Conservation (phyloP, 352 stramenopile genomes). For the Phytopythium boreale region DNA sequence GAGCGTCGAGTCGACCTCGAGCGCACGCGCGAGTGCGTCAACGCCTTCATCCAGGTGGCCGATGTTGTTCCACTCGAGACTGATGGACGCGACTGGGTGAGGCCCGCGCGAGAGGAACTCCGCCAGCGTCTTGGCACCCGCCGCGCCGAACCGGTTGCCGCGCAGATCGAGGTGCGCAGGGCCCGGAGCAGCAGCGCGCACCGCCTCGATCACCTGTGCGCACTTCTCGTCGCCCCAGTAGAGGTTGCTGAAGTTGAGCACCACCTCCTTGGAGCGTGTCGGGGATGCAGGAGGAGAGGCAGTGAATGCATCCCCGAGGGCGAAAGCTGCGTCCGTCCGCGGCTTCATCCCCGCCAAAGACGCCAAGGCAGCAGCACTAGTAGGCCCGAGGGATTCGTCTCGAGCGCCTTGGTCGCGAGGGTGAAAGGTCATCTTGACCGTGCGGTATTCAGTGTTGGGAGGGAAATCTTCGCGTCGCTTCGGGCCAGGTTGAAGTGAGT, state of each 20-base stretch:
- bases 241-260: conserved; percentile 73
- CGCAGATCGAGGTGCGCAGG: conserved; percentile 60
- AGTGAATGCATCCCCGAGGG: not conserved
- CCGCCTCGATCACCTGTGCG: conserved; percentile 39
- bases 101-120: conserved; percentile 39
- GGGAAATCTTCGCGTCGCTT: not conserved
- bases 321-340: not conserved
- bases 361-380: not conserved
- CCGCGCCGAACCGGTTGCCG: conserved; percentile 74
- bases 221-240: conserved; percentile 74
- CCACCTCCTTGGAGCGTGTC: conserved; percentile 8
- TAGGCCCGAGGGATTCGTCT: too few species aligned
- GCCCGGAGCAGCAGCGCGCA: conserved; percentile 1
- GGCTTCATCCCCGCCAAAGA: not conserved
- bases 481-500: not conserved
- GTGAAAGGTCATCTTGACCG: not conserved
- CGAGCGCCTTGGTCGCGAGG: not conserved
- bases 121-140: conserved; percentile 46
- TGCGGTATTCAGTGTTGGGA: too few species aligned
- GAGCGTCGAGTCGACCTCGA: conserved; percentile 64
- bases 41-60: conserved; percentile 73
- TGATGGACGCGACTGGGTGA: conserved; percentile 57
- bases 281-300: not conserved
- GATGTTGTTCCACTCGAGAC: conserved; percentile 84
- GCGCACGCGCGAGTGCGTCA: conserved; percentile 49